A percentile compares a stretch with the other conserved stretches of the same genome.
Conservation (phyloP, 1,139 yeast species). For the Yamadazyma oceani region DNA sequence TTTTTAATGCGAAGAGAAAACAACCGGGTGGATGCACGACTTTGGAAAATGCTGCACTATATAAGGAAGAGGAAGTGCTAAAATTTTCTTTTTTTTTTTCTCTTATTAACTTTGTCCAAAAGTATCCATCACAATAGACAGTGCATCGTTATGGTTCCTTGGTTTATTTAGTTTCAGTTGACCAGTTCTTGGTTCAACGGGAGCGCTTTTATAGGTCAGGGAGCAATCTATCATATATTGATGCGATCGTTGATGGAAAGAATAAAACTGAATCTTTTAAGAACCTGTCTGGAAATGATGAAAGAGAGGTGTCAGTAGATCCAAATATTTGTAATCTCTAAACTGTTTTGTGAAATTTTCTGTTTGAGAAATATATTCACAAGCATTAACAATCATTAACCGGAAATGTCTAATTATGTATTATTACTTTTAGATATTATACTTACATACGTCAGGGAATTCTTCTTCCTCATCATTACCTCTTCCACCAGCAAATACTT, state of each 20-base stretch:
- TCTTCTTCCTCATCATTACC: slow-evolving; percentile 44
- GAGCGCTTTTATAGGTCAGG: slow-evolving; percentile 14
- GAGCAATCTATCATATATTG: slow-evolving; percentile 24
- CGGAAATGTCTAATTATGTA: too few species aligned
- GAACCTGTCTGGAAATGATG: slow-evolving; percentile 55
- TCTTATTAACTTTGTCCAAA: slow-evolving; percentile 50
- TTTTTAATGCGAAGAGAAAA: slow-evolving; percentile 2
- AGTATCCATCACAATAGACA: slow-evolving; percentile 55
- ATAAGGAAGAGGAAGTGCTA: slow-evolving; percentile 4
- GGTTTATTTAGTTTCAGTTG: slow-evolving; percentile 15
- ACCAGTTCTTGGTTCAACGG: slow-evolving; percentile 21
- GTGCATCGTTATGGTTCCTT: slow-evolving; percentile 40
- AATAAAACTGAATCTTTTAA: slow-evolving; percentile 41
- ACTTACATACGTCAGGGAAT: slow-evolving; percentile 46
- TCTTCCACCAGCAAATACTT: slow-evolving; percentile 46
- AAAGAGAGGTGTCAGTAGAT: slow-evolving; percentile 59
- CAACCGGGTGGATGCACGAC: not conserved
- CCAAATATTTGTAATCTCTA: slow-evolving; percentile 37
- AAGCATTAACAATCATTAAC: too few species aligned
- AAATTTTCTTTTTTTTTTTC: slow-evolving; percentile 12
- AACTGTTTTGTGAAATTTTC: too few species aligned
- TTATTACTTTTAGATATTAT: slow-evolving; percentile 21
- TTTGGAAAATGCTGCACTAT: slow-evolving; percentile 1
- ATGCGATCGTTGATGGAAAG: slow-evolving; percentile 54
- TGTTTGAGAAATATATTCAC: too few species aligned